These are phyloP conservation scores for Aspergillus hancockii DNA, from an alignment of 495 filamentous ascomycete genomes.

Conservation along the genomic window DNA sequence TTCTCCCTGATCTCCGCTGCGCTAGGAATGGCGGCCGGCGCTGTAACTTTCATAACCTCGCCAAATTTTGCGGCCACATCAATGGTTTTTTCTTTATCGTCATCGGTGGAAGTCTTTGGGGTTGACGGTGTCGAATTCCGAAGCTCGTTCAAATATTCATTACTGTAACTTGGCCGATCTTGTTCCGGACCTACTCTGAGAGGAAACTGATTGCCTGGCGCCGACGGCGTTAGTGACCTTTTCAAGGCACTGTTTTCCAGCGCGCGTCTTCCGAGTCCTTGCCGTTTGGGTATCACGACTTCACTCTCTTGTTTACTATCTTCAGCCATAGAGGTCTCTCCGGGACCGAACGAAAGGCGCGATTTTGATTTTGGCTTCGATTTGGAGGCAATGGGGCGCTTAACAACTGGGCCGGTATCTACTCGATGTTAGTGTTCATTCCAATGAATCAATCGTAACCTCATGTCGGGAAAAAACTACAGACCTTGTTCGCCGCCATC, in stretches of 20 bases:
- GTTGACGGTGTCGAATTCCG: constrained; percentile 79
- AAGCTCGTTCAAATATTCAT: constrained; percentile 83
- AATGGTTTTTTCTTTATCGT: constrained; percentile 60
- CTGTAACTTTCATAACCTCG: constrained; percentile 40
- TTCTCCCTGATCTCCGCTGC: constrained; percentile 90
- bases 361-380: constrained; percentile 65
- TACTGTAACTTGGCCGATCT: constrained; percentile 80
- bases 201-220: constrained; percentile 46
- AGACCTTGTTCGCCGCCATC: constrained; percentile 43
- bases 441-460: not conserved
- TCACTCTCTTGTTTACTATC: constrained; percentile 57
- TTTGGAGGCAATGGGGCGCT: constrained; percentile 48
- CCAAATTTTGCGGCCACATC: constrained; percentile 70
- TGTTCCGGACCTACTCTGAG: constrained; percentile 60
- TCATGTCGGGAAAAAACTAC: constrained; percentile 3
- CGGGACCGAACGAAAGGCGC: constrained; percentile 73
- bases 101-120: constrained; percentile 57
- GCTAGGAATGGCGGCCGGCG: constrained; percentile 63
- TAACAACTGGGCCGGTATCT: constrained; percentile 41
- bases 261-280: constrained; percentile 65
- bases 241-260: constrained; percentile 71
- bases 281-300: constrained; percentile 68
- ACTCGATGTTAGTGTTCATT: constrained; percentile 16
- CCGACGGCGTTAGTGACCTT: constrained; percentile 45
- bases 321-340: constrained; percentile 55